Percentiles rank a stretch among this genome's conserved stretches.
Conservation (phyloP, 495 filamentous ascomycete genomes). For the Penicillium soppii region DNA sequence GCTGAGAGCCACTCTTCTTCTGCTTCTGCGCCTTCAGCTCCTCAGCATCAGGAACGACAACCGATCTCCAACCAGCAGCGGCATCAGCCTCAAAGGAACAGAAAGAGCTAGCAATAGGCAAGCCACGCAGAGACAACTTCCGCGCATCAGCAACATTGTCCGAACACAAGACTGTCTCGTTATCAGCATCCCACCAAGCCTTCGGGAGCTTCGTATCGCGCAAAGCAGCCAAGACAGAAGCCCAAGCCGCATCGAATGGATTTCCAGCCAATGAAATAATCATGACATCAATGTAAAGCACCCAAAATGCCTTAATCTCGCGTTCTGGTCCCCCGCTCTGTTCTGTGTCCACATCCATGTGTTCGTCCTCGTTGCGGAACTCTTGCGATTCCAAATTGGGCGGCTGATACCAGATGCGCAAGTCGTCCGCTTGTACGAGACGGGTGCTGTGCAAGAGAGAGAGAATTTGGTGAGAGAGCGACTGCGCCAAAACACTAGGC, state of each 20-base stretch:
- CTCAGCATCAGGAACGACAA: slow-evolving; percentile 41
- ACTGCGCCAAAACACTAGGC: slow-evolving; percentile 78
- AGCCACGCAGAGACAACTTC: slow-evolving; percentile 50
- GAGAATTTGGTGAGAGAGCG: slow-evolving; percentile 72
- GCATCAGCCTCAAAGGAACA: slow-evolving; percentile 71
- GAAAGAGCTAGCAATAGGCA: slow-evolving; percentile 73
- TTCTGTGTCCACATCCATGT: slow-evolving; percentile 42
- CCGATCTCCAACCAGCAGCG: slow-evolving; percentile 37
- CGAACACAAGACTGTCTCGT: slow-evolving; percentile 74
- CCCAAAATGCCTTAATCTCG: slow-evolving; percentile 84
- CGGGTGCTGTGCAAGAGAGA: slow-evolving; percentile 67
- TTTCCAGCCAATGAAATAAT: slow-evolving; percentile 90
- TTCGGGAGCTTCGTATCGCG: slow-evolving; percentile 73
- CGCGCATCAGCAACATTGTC: slow-evolving; percentile 48
- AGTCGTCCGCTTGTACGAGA: slow-evolving; percentile 58
- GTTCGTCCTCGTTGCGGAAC: slow-evolving; percentile 41
- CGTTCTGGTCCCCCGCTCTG: slow-evolving; percentile 17
- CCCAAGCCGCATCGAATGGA: slow-evolving; percentile 87
- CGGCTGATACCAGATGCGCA: slow-evolving; percentile 68
- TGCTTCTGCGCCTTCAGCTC: slow-evolving; percentile 38
- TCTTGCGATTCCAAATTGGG: slow-evolving; percentile 40
- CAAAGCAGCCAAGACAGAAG: slow-evolving; percentile 78
- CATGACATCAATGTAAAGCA: slow-evolving; percentile 87
- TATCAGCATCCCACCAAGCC: slow-evolving; percentile 84
- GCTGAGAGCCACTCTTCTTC: slow-evolving; percentile 39